Conservation (phyloP, 2,329 filamentous ascomycete species). For the Diaporthe ilicicola region DNA sequence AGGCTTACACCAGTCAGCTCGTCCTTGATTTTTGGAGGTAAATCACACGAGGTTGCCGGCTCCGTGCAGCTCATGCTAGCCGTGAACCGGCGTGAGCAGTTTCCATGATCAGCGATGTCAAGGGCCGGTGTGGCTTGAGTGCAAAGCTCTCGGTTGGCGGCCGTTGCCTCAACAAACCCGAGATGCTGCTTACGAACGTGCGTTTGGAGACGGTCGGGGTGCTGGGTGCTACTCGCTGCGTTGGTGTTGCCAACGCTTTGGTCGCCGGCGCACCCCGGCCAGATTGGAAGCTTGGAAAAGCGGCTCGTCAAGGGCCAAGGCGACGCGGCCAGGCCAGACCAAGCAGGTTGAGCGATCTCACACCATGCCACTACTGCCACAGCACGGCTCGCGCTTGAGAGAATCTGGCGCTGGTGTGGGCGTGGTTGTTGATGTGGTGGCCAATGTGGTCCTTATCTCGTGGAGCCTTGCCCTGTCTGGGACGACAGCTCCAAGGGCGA, state of each 20-base stretch:
- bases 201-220: not conserved
- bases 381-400: not conserved
- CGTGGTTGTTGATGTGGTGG: no score
- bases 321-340: not conserved
- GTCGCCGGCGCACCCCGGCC: conserved; percentile 16
- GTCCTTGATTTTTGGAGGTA: not conserved
- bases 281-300: not conserved
- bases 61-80: not conserved
- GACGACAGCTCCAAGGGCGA: conserved; percentile 4
- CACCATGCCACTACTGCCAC: not conserved
- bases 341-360: not conserved
- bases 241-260: conserved; percentile 12
- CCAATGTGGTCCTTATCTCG: conserved; percentile 2
- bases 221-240: not conserved
- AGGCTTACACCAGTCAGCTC: not conserved
- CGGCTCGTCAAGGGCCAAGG: conserved; percentile 4
- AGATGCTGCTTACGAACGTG: not conserved
- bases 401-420: conserved; percentile 2
- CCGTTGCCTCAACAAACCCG: not conserved
- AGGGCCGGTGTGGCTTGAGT: not conserved
- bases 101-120: not conserved
- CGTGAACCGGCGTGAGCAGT: not conserved
- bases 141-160: not conserved
- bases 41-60: not conserved
- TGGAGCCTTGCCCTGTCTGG: not conserved